These are phyloP conservation scores for Lagenaria siceraria DNA, from an alignment of 306 rosid species.

Conservation along the genomic window DNA sequence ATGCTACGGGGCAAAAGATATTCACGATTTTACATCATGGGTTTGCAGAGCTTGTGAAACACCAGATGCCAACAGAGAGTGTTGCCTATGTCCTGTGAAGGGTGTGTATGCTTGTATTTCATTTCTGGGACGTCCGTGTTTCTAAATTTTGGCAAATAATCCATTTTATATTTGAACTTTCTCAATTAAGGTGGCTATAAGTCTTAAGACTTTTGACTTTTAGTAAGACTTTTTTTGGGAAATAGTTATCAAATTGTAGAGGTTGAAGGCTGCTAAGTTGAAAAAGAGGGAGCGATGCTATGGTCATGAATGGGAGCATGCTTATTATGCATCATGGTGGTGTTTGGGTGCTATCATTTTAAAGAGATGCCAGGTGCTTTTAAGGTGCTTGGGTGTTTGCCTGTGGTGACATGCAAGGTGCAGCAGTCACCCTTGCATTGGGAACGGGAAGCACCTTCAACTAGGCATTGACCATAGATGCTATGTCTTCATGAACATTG, in stretches of 20 bases:
- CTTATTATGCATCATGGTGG: not conserved
- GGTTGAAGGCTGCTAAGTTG: not conserved
- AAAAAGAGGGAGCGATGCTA: not conserved
- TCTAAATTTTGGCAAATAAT: conserved; percentile 2
- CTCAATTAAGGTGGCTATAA: not conserved
- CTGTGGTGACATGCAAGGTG: not conserved
- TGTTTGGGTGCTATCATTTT: not conserved
- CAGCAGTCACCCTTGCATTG: not conserved
- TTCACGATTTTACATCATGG: conserved; percentile 92
- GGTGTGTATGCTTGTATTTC: conserved; percentile 31
- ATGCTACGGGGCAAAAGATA: conserved; percentile 81
- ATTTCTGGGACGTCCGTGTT: conserved; percentile 14
- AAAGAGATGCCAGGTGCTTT: not conserved
- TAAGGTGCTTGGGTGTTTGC: not conserved
- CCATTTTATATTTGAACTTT: not conserved
- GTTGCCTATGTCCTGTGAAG: conserved; percentile 98
- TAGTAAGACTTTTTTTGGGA: not conserved
- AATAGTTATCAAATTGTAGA: not conserved
- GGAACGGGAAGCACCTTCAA: not conserved
- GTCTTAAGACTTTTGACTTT: not conserved
- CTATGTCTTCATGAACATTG: not conserved
- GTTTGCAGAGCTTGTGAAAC: conserved; percentile 95
- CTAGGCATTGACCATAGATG: not conserved
- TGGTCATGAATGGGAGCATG: not conserved
- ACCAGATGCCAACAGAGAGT: conserved; percentile 74